A percentile compares a stretch with the other conserved stretches of the same genome.
These are phyloP conservation scores for Cochliopodium minus DNA, from an alignment of 208 protist genomes.

Conservation along the genomic window DNA sequence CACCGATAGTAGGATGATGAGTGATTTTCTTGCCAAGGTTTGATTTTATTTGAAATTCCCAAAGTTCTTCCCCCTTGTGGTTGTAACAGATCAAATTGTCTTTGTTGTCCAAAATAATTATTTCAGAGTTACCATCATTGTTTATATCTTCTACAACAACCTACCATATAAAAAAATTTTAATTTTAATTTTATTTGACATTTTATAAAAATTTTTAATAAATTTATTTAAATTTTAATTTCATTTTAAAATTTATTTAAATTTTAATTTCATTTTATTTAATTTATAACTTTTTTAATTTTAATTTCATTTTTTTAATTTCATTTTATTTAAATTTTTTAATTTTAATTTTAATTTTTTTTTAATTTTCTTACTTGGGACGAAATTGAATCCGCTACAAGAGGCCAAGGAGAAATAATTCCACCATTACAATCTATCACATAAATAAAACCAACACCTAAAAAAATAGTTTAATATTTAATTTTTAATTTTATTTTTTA, in stretches of 20 bases:
- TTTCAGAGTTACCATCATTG: slow-evolving; percentile 49
- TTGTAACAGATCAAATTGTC: slow-evolving; percentile 59
- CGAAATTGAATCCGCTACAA: not conserved
- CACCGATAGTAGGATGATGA: slow-evolving; percentile 52
- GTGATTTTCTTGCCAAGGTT: slow-evolving; percentile 18
- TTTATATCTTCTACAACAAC: slow-evolving; percentile 54
- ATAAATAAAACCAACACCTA: slow-evolving; percentile 51
- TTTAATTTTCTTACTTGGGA: too few relatives aligned
- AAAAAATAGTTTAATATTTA: too few relatives aligned
- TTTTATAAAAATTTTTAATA: not conserved
- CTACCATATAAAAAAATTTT: slow-evolving; percentile 44
- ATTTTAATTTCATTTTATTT: not conserved
- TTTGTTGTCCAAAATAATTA: slow-evolving; percentile 57
- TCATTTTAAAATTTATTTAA: slow-evolving; percentile 2
- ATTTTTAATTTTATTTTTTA: too few relatives aligned
- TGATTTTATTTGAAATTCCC: slow-evolving; percentile 35
- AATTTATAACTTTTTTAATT: not conserved
- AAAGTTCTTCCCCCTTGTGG: slow-evolving; percentile 41
- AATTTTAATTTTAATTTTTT: too few relatives aligned
- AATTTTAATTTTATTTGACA: slow-evolving; percentile 46
- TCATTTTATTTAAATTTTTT: not conserved
- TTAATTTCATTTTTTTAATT: not conserved
- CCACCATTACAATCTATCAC: slow-evolving; percentile 38
- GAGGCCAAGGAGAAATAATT: not conserved
- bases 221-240: not conserved